Evolutionary conservation across 148 eudicot species (phyloP).

Genomic region (Euryodendron excelsum): DNA sequence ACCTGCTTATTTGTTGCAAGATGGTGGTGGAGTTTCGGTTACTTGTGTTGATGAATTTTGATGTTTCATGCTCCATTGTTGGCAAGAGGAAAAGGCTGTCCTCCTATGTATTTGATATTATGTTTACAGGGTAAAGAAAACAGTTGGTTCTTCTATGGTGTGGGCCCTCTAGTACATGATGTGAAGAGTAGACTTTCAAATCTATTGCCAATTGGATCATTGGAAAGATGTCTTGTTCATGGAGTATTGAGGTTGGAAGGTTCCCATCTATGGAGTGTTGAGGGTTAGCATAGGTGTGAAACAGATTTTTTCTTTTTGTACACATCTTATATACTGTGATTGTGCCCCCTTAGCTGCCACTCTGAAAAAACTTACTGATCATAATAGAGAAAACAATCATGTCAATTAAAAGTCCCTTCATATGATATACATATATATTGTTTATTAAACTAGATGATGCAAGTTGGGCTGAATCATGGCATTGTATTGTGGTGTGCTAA

Average conservation of each 20-base stretch:
- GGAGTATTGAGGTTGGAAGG: not conserved
- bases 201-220: not conserved
- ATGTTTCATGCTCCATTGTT: not conserved
- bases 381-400: not conserved
- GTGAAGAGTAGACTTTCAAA: not conserved
- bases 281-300: not conserved
- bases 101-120: not conserved
- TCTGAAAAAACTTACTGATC: not conserved
- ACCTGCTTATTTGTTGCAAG: not conserved
- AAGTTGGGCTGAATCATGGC: not conserved
- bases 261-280: not conserved
- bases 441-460: not conserved
- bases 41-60: not conserved
- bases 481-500: not conserved
- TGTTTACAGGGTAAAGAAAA: not conserved
- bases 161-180: not conserved
- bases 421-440: not conserved
- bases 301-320: not conserved
- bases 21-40: not conserved
- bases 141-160: not conserved
- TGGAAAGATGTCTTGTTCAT: too few species aligned
- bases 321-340: too few species aligned
- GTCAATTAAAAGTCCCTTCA: not conserved
- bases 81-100: not conserved
- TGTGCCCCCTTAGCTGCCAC: not conserved